Evolutionary conservation across 345 rosid species (phyloP).

Genomic region (Noccaea caerulescens): DNA sequence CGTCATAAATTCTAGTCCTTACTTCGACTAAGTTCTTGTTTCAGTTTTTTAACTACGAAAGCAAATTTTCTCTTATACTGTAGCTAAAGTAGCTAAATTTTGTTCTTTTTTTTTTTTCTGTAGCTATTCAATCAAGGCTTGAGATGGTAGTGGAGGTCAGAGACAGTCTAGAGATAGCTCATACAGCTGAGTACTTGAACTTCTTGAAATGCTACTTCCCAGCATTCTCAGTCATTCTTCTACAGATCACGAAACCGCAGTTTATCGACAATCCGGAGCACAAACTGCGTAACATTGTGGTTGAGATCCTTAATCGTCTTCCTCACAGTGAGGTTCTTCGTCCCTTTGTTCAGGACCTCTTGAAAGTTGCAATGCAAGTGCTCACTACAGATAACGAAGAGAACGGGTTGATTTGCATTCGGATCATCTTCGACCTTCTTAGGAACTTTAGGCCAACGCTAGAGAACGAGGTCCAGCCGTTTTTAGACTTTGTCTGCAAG

Average conservation of each 20-base stretch:
- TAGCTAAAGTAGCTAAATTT: not conserved
- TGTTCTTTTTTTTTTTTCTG: constrained; percentile 19
- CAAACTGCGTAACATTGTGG: constrained; percentile 83
- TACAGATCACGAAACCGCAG: constrained; percentile 82
- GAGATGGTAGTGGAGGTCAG: constrained; percentile 95
- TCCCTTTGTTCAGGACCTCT: constrained; percentile 95
- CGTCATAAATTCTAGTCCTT: not conserved
- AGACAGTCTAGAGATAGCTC: constrained; percentile 97
- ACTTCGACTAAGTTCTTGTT: constrained; percentile 1
- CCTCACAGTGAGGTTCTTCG: constrained; percentile 98
- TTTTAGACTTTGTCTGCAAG: constrained; percentile 94
- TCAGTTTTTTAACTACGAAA: not conserved
- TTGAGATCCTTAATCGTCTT: constrained; percentile 92
- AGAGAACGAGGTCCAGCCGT: constrained; percentile 95
- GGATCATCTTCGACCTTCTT: constrained; percentile 90
- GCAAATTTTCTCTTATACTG: not conserved
- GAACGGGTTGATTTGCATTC: constrained; percentile 91
- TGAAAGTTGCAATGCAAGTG: constrained; percentile 97
- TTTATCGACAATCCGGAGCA: constrained; percentile 86
- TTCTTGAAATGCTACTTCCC: constrained; percentile 92
- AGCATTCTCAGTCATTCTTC: constrained; percentile 80
- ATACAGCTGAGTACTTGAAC: constrained; percentile 94
- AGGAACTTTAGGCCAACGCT: constrained; percentile 91
- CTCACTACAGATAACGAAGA: constrained; percentile 95
- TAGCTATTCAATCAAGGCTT: constrained; percentile 80